Base-by-base conservation (phyloP, 257 asterid genomes). In the Eustoma russellianum region DNA sequence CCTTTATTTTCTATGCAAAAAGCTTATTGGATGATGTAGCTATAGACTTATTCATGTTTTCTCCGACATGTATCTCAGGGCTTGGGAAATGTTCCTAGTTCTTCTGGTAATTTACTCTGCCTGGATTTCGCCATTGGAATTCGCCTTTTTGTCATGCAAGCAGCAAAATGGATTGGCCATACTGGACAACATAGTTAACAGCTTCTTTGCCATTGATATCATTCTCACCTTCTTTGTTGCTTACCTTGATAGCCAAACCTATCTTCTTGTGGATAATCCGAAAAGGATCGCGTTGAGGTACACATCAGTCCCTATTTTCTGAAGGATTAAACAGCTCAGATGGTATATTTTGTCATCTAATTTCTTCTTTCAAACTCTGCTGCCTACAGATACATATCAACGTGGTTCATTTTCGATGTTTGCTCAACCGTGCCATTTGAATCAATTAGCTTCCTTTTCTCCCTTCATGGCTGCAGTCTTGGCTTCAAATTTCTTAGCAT, bases 101-200 rank as follows among this genome's bases (percentile, higher is more conserved):
- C 65, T 89, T 35, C 68, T 86, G 40, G 97, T 89, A 13, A 66
- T 83, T 3, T 89, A 89, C 63, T 83, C 97, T 0, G 94, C 96
- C 33, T 89, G 97, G 97, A 79, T 86, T 46, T 83, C 86, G 2
- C 97, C 97, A 0, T 83, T 89, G 12, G 97, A 89, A 79, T 79
- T 86, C 41, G 95, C 94, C 35, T 89, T 89, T 48, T 72, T 86
- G 45, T 15, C 79, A 15, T 86, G 69, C 83, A 83, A 76, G 66
- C 81, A 76, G 67, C 77, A 71, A 53, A 85, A 83, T 19, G 82
- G 77, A 18, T 50, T 77, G 72, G 75, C 82, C 68, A 50, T 81
- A 9, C 16, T 81, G 13, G 95, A 89, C 80, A 83, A 83, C 83
- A 60, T 86, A 55, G 93, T 83, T 70, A 77, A 89, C 70, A 15